phyloP scores from a whole-genome alignment of 306 rosid species.

The Prosopis cineraria region DNA sequence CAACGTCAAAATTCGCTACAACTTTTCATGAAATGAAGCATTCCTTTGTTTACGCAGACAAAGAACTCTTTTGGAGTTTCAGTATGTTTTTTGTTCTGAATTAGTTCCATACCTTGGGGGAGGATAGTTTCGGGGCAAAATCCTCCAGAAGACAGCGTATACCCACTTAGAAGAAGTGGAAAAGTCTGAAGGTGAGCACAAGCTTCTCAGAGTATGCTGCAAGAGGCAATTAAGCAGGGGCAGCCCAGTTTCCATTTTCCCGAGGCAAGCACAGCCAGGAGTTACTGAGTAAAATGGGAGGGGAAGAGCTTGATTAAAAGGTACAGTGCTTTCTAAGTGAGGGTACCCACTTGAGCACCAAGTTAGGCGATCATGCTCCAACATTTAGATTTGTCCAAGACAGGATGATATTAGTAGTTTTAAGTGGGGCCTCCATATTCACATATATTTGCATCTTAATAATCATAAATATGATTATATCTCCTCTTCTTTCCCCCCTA shows the following conservation, averaged over 20 bases:
- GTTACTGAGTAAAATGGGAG: slow-evolving; percentile 11
- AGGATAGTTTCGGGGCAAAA: slow-evolving; percentile 82
- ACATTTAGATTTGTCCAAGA: slow-evolving; percentile 42
- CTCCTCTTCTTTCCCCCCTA: background rate
- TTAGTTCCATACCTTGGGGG: slow-evolving; percentile 71
- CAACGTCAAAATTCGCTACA: slow-evolving; percentile 24
- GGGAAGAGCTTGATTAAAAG: slow-evolving; percentile 32
- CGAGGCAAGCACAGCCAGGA: slow-evolving; percentile 18
- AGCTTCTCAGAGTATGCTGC: slow-evolving; percentile 71
- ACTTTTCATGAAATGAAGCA: background rate
- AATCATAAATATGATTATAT: slow-evolving; percentile 14
- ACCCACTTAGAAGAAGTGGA: slow-evolving; percentile 82
- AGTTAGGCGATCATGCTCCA: slow-evolving; percentile 42
- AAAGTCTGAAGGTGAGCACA: slow-evolving; percentile 60
- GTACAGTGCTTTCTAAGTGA: slow-evolving; percentile 21
- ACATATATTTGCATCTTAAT: slow-evolving; percentile 29
- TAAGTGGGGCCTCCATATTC: slow-evolving; percentile 54
- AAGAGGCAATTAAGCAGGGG: slow-evolving; percentile 78
- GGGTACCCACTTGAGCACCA: slow-evolving; percentile 47
- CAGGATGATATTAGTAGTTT: slow-evolving; percentile 30
- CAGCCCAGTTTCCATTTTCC: slow-evolving; percentile 68
- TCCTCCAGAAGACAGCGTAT: slow-evolving; percentile 87
- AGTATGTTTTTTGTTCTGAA: background rate
- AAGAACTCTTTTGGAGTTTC: background rate
- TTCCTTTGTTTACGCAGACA: background rate